Conservation (phyloP, 2,329 filamentous ascomycete genomes). For the Herpotrichia juniperi region DNA sequence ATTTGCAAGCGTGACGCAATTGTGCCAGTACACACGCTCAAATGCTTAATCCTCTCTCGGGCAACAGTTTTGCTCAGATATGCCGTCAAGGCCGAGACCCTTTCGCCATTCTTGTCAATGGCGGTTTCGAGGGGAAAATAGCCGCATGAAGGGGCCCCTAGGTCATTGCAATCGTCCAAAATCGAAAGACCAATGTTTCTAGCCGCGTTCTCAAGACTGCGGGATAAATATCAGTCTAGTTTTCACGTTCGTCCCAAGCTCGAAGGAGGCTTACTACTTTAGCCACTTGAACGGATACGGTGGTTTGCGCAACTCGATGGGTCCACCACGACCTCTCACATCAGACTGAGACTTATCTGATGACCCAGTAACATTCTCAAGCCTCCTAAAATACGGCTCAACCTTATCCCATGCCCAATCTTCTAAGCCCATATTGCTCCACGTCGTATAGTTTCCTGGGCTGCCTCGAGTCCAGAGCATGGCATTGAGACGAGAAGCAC, state of each 20-base stretch:
- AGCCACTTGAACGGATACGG: conserved; percentile 17
- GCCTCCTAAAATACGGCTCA: conserved; percentile 16
- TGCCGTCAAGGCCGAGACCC: conserved; percentile 14
- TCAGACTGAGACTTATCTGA: conserved; percentile 6
- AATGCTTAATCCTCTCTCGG: conserved; percentile 11
- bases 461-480: conserved; percentile 20
- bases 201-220: conserved; percentile 13
- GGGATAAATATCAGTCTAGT: conserved; percentile 9
- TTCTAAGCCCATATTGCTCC: conserved; percentile 14
- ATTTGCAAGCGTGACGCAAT: conserved; percentile 16
- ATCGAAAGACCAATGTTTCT: conserved; percentile 11
- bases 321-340: conserved; percentile 13
- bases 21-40: conserved; percentile 16
- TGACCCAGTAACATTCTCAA: conserved; percentile 11
- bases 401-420: conserved; percentile 19
- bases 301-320: conserved; percentile 14
- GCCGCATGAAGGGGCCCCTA: conserved; percentile 10
- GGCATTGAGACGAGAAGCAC: conserved; percentile 18
- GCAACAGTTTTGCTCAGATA: conserved; percentile 12
- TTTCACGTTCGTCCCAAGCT: conserved; percentile 2
- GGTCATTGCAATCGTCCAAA: conserved; percentile 15
- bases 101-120: conserved; percentile 17
- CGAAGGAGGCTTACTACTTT: conserved; percentile 14
- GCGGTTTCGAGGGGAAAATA: conserved; percentile 17
- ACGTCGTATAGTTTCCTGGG: conserved; percentile 14